Percentiles rank a stretch among this genome's conserved stretches.
Conservation (phyloP, 148 eudicot genomes). For the Vaccinium myrtillus region DNA sequence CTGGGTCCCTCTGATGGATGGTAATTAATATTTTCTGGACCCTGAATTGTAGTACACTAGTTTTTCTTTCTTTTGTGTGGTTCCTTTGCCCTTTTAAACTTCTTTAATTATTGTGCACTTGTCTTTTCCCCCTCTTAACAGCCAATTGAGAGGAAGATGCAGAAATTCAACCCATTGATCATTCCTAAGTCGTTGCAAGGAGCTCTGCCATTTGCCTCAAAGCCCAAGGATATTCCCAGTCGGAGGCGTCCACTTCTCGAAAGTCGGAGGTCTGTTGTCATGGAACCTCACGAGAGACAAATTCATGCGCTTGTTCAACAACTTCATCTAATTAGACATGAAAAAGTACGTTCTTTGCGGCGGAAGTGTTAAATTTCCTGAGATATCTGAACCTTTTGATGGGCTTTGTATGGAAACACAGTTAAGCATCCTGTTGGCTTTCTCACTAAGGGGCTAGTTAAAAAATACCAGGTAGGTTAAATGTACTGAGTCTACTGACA, state of each 20-base stretch:
- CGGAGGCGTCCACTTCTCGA: constrained; percentile 39
- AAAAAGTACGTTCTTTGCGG: constrained; percentile 49
- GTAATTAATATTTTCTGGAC: constrained; percentile 25
- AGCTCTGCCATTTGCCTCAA: constrained; percentile 71
- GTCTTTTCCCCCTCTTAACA: constrained; percentile 19
- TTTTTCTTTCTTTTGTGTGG: not conserved
- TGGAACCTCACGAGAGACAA: constrained; percentile 65
- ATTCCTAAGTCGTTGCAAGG: constrained; percentile 69
- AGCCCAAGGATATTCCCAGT: constrained; percentile 67
- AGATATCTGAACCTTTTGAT: constrained; percentile 1
- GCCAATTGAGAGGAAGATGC: constrained; percentile 76
- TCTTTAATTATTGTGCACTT: constrained; percentile 9
- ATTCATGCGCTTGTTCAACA: constrained; percentile 53
- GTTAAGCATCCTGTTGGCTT: not conserved
- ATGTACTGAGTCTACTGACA: not conserved
- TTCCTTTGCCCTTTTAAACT: not conserved
- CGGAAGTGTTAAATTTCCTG: not conserved
- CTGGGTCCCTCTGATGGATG: constrained; percentile 22
- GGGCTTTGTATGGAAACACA: not conserved
- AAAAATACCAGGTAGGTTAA: not conserved
- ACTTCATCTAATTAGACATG: constrained; percentile 50
- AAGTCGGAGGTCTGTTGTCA: constrained; percentile 56
- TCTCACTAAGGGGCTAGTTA: not conserved
- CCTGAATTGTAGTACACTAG: not conserved
- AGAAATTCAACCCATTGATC: constrained; percentile 76